Conservation (phyloP, 176 grass and related monocot species). For the Oryza meridionalis region DNA sequence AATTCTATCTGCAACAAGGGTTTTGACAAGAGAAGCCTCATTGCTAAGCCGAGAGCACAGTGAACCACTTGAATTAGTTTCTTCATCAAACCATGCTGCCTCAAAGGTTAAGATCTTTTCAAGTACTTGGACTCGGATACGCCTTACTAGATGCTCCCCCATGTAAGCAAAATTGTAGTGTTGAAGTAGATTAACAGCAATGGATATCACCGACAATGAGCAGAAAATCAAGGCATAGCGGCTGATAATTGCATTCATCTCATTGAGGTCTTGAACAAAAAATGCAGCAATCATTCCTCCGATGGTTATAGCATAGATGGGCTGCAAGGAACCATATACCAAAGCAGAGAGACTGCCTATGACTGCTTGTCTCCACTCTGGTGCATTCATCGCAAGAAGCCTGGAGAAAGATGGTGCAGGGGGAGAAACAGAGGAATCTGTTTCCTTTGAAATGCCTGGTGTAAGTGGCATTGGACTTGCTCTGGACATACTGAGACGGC, state of each 20-base stretch:
- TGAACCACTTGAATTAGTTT: conserved; percentile 81
- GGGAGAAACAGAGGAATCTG: conserved; percentile 36
- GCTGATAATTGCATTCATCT: conserved; percentile 82
- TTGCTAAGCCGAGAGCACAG: conserved; percentile 87
- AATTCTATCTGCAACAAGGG: conserved; percentile 90
- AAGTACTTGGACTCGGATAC: conserved; percentile 80
- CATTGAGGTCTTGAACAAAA: conserved; percentile 72
- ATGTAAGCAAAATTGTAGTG: conserved; percentile 94
- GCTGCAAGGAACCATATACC: conserved; percentile 90
- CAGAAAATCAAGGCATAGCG: conserved; percentile 83
- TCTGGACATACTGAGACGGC: conserved; percentile 76
- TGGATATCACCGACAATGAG: conserved; percentile 77
- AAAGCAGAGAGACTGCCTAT: conserved; percentile 76
- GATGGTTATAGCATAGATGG: conserved; percentile 86
- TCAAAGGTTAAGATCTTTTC: conserved; percentile 97
- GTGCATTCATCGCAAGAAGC: conserved; percentile 93
- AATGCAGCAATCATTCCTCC: conserved; percentile 96
- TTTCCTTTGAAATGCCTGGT: conserved; percentile 53
- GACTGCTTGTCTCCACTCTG: conserved; percentile 90
- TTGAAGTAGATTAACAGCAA: conserved; percentile 82
- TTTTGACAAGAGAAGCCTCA: conserved; percentile 91
- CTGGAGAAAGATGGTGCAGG: conserved; percentile 85
- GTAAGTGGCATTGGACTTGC: conserved; percentile 84
- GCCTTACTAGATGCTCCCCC: conserved; percentile 90
- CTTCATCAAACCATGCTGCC: conserved; percentile 95